Base-by-base conservation (phyloP, 257 asterid species). In the Jacaranda copaia region DNA sequence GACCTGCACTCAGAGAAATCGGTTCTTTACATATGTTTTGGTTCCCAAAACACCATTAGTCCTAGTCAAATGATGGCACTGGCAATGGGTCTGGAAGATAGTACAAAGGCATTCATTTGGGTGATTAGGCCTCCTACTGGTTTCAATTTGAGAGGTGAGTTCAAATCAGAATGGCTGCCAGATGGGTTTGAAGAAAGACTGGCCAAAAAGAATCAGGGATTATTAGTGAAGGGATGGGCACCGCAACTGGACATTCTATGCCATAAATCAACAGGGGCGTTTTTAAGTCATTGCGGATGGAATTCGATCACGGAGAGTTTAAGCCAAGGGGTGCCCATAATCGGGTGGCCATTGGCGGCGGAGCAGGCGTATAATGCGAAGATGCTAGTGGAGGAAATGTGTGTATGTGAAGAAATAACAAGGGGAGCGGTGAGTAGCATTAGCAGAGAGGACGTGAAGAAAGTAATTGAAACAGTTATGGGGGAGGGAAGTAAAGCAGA, bases 321-420 rank as follows among this genome's bases (percentile, higher is more conserved):
- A 81, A 93, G 98, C 81, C 97, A 90, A 68, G 99, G 99, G 0
- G 94, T 95, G 79, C 93, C 97, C 52, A 82, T 93, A 0, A 93
- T 95, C 9, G 96, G 98, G 75, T 95, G 98, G 99, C 97, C 99
- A 15, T 58, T 93, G 83, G 99, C 98, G 55, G 99, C 81, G 16
- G 99, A 95, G 84, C 99, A 95, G 18, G 96, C 87, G 43, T 95
- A 89, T 74, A 95, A 93, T 46, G 82, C 90, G 38, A 95, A 95
- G 96, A 75, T 95, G 97, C 67, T 91, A 67, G 76, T 79, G 86
- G 99, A 93, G 80, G 94, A 95, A 8, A 84, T 95, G 88, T 96
- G 93, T 0, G 97, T 93, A 16, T 85, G 90, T 15, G 72, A 89
- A 32, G 98, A 87, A 80, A 43, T 93, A 59, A 74, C 90, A n/a